These are phyloP conservation scores for Kernera saxatilis DNA, from an alignment of 345 rosid species.

Conservation along the genomic window DNA sequence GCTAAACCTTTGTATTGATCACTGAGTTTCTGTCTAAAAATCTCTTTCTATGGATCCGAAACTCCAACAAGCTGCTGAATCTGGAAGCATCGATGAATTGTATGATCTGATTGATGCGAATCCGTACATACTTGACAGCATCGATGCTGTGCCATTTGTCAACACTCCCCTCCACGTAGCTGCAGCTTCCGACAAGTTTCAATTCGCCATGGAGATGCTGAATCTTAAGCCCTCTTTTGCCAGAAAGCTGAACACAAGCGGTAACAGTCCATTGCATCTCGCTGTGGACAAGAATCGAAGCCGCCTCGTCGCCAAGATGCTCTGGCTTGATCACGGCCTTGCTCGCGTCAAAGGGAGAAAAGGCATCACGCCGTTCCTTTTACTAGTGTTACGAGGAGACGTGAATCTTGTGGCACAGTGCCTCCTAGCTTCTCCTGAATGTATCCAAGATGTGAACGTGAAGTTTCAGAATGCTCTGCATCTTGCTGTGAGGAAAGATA, in stretches of 20 bases:
- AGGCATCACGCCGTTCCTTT: conserved; percentile 21
- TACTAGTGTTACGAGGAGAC: not conserved
- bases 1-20: not conserved
- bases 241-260: conserved; percentile 25
- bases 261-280: conserved; percentile 34
- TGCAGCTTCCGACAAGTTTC: conserved; percentile 17
- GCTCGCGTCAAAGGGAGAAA: conserved; percentile 11
- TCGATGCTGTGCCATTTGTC: conserved; percentile 28
- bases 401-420: not conserved
- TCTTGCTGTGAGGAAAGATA: conserved; percentile 18
- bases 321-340: not conserved
- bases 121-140: conserved; percentile 5
- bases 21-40: not conserved
- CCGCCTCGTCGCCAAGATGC: not conserved
- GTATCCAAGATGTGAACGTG: conserved; percentile 11
- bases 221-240: conserved; percentile 36
- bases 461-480: conserved; percentile 7
- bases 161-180: conserved; percentile 38
- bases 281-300: conserved; percentile 11
- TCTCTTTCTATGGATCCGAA: conserved; percentile 6
- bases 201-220: conserved; percentile 25
- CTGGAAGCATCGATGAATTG: conserved; percentile 10
- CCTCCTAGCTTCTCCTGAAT: not conserved
- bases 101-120: conserved; percentile 23
- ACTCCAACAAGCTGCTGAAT: conserved; percentile 16